Evolutionary conservation across 805 yeast genomes (phyloP), one percentile per base, ranked within the genome.

Genomic region (Blastobotrys muscicola): DNA sequence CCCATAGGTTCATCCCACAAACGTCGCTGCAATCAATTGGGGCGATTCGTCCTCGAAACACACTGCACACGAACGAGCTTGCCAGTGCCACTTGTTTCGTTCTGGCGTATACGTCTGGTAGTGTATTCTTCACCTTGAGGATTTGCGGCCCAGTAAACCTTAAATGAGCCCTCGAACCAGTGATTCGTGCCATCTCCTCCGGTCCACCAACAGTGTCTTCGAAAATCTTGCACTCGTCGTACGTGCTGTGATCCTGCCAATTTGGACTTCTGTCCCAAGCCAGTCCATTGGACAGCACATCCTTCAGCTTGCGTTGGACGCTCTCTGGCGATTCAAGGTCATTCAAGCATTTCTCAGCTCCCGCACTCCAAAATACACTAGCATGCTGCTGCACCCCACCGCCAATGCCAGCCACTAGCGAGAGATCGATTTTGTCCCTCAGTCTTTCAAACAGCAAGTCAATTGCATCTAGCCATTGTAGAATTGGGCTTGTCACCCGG

Each of bases 381-480:
- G 95, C 96, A 57, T 87, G 96, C 56, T 87, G 96, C 63, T 87
- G 95, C 45, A 94, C 82, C 0, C 94, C 85, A 0, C 96, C 96
- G 36, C 83, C 73, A 40, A 87, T 72, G 1, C 83, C 86, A 34
- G 54, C 68, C 11, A 87, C 87, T 33, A 62, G 55, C 1, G 61
- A 53, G 52, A 87, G 76, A 6, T 81, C 82, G 52, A 85, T 77
- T 0, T 60, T 53, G 1, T 55, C 38, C 48, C 66, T 58, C 78
- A 81, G 72, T 44, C 57, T 63, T 9, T 52, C 61, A 45, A 87
- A 71, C 3, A 84, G 63, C 44, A 74, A 57, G 55, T 89, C 90
- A 29, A 87, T 53, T 0, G 95, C 85, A 49, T 83, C 94, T 34
- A 87, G 66, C 94, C 94, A 89, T 86, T 86, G 80, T n/a, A 69